phyloP scores from a whole-genome alignment of 2,329 filamentous ascomycete species.

The Arthrobotrys musiformis region DNA sequence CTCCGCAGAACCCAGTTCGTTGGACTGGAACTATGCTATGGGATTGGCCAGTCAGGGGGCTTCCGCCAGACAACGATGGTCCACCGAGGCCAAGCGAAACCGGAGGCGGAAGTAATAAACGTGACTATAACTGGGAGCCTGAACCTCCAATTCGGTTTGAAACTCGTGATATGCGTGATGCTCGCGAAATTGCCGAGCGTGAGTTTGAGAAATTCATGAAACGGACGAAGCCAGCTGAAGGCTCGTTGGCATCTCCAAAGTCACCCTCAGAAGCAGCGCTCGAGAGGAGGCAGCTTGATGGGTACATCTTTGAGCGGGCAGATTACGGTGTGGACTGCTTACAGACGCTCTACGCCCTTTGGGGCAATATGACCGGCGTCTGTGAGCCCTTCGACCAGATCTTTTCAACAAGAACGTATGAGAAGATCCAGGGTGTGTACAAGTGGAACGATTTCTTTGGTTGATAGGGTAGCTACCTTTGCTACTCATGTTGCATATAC shows the following conservation, averaged over 20 bases:
- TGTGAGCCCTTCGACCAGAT: constrained; percentile 1
- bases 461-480: too few species aligned
- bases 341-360: constrained; percentile 12
- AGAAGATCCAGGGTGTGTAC: background rate
- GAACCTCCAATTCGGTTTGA: background rate
- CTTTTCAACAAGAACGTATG: constrained; percentile 2
- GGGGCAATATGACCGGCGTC: constrained; percentile 3
- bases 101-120: background rate
- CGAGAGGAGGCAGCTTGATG: constrained; percentile 16
- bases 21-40: constrained; percentile 1
- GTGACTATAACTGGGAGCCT: background rate
- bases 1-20: background rate
- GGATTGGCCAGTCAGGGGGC: background rate
- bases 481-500: background rate
- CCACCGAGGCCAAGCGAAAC: background rate
- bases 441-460: constrained; percentile 22
- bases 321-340: constrained; percentile 27
- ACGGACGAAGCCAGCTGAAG: background rate
- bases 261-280: background rate
- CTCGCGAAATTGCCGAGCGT: constrained; percentile 16
- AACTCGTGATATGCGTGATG: background rate
- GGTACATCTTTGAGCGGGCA: constrained; percentile 19
- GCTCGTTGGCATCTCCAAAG: background rate
- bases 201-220: constrained; percentile 11
- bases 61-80: constrained; percentile 8